Conservation (phyloP, 495 filamentous ascomycete species). For the Hypoxylon trugodes region DNA sequence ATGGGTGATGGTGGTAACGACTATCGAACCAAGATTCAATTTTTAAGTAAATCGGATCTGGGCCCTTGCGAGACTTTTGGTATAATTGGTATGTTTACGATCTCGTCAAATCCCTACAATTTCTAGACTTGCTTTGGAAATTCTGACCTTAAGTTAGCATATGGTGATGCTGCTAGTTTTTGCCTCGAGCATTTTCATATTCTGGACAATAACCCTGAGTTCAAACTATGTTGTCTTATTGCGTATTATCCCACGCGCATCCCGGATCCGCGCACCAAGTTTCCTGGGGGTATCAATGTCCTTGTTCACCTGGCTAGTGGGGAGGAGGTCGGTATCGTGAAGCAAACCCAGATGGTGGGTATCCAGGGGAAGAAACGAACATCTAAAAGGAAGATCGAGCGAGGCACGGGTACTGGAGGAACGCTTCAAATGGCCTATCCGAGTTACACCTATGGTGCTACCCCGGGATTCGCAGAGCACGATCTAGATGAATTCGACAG, state of each 20-base stretch:
- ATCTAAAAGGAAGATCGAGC: constrained; percentile 57
- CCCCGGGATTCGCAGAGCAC: constrained; percentile 60
- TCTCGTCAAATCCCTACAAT: background rate
- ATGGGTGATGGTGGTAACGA: constrained; percentile 62
- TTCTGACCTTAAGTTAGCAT: constrained; percentile 36
- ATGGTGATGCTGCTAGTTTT: constrained; percentile 46
- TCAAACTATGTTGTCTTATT: constrained; percentile 57
- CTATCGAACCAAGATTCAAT: constrained; percentile 57
- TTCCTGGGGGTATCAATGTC: constrained; percentile 51
- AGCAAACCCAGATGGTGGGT: constrained; percentile 63
- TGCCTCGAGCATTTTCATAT: constrained; percentile 50
- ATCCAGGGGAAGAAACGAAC: constrained; percentile 68
- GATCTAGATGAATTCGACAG: constrained; percentile 61
- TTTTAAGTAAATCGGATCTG: constrained; percentile 31
- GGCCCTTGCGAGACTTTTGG: constrained; percentile 49
- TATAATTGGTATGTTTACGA: constrained; percentile 42
- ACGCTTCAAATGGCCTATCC: constrained; percentile 46
- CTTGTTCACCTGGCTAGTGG: constrained; percentile 57
- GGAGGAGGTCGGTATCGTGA: constrained; percentile 54
- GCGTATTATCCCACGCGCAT: constrained; percentile 59
- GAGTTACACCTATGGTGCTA: constrained; percentile 53
- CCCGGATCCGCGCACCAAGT: constrained; percentile 51
- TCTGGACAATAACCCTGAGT: constrained; percentile 50
- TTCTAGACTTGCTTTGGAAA: background rate
- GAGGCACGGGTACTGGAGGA: constrained; percentile 63